Evolutionary conservation across 176 grass and related monocot genomes (phyloP).

Genomic region (Avena insularis): DNA sequence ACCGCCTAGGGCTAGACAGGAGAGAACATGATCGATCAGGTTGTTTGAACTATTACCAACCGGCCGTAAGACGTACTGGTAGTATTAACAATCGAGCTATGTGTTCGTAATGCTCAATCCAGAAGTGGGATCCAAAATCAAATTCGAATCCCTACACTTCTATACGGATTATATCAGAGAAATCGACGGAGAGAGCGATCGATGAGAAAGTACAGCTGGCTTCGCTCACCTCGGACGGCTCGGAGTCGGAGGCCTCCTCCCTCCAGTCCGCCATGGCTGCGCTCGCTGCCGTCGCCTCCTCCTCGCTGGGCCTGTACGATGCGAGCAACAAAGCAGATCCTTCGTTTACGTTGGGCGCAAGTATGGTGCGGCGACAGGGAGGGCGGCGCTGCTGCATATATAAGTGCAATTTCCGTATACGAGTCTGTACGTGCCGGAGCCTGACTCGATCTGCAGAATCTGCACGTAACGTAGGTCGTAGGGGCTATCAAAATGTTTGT

Average conservation of each 20-base stretch:
- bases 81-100: no score
- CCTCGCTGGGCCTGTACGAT: not conserved
- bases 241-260: conserved; percentile 43
- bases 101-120: no score
- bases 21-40: not conserved
- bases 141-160: not conserved
- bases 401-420: not conserved
- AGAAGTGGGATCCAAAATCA: not conserved
- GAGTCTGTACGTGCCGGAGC: no score
- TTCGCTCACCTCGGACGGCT: not conserved
- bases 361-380: not conserved
- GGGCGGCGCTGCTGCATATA: not conserved
- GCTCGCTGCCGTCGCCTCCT: not conserved
- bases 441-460: no score
- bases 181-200: not conserved
- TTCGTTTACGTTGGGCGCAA: not conserved
- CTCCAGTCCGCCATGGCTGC: conserved; percentile 57
- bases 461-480: no score
- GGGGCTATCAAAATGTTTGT: no score
- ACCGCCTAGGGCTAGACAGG: no score
- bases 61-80: not conserved
- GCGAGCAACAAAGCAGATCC: not conserved
- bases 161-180: not conserved
- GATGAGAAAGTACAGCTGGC: not conserved
- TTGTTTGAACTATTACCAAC: not conserved